Conservation (phyloP, 176 grass and related monocot genomes). For the Musa schizocarpa region DNA sequence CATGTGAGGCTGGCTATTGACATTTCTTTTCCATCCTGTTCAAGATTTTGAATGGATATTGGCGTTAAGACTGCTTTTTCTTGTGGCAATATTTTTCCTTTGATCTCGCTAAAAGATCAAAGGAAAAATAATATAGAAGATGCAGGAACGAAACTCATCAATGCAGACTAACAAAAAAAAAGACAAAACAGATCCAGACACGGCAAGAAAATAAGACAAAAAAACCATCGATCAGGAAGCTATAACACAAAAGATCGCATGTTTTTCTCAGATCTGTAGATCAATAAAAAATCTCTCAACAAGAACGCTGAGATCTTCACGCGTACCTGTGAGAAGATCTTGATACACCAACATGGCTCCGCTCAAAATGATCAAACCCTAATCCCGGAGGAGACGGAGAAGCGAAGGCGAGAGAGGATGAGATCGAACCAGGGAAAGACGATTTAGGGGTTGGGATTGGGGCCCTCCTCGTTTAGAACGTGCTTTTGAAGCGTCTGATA, state of each 20-base stretch:
- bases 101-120: too few relatives aligned
- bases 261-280: background rate
- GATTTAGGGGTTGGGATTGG: background rate
- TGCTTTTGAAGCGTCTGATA: background rate
- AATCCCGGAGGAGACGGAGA: background rate
- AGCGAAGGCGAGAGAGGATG: background rate
- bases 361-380: background rate
- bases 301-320: background rate
- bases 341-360: slow-evolving; percentile 1
- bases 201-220: too few relatives aligned
- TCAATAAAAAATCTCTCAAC: background rate
- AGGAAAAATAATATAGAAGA: too few relatives aligned
- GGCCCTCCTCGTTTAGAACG: background rate
- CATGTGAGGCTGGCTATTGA: too few relatives aligned
- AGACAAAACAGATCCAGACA: too few relatives aligned
- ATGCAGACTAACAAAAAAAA: too few relatives aligned
- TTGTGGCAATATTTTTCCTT: too few relatives aligned
- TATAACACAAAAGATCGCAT: background rate
- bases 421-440: background rate
- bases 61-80: too few relatives aligned
- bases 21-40: too few relatives aligned
- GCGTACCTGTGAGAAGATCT: background rate
- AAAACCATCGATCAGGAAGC: background rate
- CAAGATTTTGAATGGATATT: too few relatives aligned
- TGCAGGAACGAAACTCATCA: too few relatives aligned